Conservation (phyloP, 179 eudicot genomes). For the Camellia oleifera region DNA sequence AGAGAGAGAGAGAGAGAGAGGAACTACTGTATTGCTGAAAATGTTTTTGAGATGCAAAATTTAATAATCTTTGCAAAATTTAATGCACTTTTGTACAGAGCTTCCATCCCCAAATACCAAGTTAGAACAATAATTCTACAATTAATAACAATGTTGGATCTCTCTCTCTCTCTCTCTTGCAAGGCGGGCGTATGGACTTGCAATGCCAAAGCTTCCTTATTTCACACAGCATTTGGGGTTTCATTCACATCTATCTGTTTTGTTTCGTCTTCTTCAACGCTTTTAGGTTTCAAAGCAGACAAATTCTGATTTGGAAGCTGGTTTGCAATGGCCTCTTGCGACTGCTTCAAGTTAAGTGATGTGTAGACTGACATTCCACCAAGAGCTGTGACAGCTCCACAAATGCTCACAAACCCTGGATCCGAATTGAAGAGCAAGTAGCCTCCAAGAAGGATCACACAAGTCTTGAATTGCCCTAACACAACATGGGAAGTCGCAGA, state of each 20-base stretch:
- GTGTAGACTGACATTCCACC: slow-evolving; percentile 86
- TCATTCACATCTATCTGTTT: slow-evolving; percentile 28
- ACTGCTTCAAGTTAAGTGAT: slow-evolving; percentile 50
- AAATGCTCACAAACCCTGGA: slow-evolving; percentile 71
- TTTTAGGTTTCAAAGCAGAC: slow-evolving; percentile 43
- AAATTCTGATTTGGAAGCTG: slow-evolving; percentile 34
- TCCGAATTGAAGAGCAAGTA: slow-evolving; percentile 67
- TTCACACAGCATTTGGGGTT: slow-evolving; percentile 18
- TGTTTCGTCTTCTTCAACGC: slow-evolving; percentile 29
- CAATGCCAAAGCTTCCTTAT: neutral
- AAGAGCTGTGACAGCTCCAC: slow-evolving; percentile 72
- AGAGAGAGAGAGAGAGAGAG: no score
- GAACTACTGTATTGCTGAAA: no score
- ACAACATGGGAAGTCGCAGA: slow-evolving; percentile 91
- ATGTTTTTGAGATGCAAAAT: neutral
- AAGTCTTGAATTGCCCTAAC: slow-evolving; percentile 89
- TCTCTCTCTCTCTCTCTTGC: neutral
- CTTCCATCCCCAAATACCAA: neutral
- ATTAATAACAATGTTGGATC: neutral
- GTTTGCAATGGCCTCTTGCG: slow-evolving; percentile 27
- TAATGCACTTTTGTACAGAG: neutral
- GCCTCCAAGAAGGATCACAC: slow-evolving; percentile 83
- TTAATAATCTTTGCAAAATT: neutral
- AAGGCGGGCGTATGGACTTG: neutral
- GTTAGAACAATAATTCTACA: no score